Evolutionary conservation across 768 basidiomycete species (phyloP), one percentile per base, ranked within the genome.

Genomic region (Sarcodon aspratus): DNA sequence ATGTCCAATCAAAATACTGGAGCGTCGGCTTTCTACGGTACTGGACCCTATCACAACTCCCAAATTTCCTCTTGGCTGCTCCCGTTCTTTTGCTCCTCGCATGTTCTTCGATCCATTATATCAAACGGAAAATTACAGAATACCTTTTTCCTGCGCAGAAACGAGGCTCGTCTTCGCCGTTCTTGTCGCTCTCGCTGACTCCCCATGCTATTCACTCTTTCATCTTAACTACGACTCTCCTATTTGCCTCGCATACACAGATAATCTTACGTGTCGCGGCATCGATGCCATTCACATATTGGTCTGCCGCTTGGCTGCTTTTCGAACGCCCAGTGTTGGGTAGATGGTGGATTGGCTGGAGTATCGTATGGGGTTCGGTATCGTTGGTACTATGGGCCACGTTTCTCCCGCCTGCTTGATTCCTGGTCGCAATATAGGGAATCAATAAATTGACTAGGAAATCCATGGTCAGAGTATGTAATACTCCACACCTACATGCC

Each of bases 371-470:
- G 92, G 82, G 85, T 3, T 63, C 70, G 1, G 57, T 81, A 13
- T 80, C 80, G 9, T 62, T 82, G 15, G 72, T 90, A 4, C 68
- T 95, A 0, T 98, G 92, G 93, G 75, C 72, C 1, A 75, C 77
- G 2, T 94, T 93, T 59, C 72, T 95, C 32, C 95, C 95, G 0
- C 95, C 95, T n/a, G 95, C 94, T 0, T 95, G 66, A 66, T 27
- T 27, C 21, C 21, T 27, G 5, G 21, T 27, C 21, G 21, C 21
- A 27, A 27, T 27, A 27, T 5, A 27, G 21, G 21, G 21, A 27
- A 27, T 27, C n/a, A n/a, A n/a, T n/a, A n/a, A n/a, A n/a, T n/a
- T n/a, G n/a, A n/a, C n/a, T n/a, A n/a, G n/a, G n/a, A n/a, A n/a
- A n/a, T n/a, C n/a, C n/a, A n/a, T n/a, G n/a, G n/a, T n/a, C n/a